Evolutionary conservation across 208 protist genomes (phyloP).

Genomic region (Crithidia sp.): DNA sequence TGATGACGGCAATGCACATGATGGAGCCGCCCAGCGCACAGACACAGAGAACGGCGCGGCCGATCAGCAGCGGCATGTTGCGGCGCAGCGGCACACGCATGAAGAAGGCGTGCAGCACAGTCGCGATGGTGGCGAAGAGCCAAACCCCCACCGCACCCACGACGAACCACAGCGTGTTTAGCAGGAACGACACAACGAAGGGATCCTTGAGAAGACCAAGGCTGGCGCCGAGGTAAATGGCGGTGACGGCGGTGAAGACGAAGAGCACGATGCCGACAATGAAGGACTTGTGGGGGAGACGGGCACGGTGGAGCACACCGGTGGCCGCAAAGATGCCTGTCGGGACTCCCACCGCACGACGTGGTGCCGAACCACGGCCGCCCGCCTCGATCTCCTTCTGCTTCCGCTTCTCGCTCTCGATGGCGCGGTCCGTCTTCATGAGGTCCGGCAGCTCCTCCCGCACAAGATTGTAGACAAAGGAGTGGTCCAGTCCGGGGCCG

Average conservation of each 20-base stretch:
- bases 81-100: constrained; percentile 43
- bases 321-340: constrained; percentile 45
- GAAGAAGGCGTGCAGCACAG: constrained; percentile 23
- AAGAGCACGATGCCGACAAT: constrained; percentile 45
- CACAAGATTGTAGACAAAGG: constrained; percentile 46
- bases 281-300: constrained; percentile 58
- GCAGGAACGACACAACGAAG: neutral
- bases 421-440: constrained; percentile 49
- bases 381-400: constrained; percentile 13
- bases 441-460: constrained; percentile 65
- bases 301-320: constrained; percentile 58
- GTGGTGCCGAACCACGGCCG: neutral
- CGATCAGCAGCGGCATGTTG: constrained; percentile 10
- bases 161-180: constrained; percentile 2
- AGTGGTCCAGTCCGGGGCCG: constrained; percentile 50
- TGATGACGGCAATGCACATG: neutral
- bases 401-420: constrained; percentile 25
- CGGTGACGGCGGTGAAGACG: constrained; percentile 2
- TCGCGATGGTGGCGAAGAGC: neutral
- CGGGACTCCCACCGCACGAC: constrained; percentile 27
- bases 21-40: constrained; percentile 25
- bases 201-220: neutral
- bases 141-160: neutral
- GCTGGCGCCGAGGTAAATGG: neutral
- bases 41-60: constrained; percentile 14